Percentiles rank a stretch among this genome's conserved stretches.
Conservation (phyloP, 2,329 filamentous ascomycete genomes). For the Graphilbum ipis-grandicollis region DNA sequence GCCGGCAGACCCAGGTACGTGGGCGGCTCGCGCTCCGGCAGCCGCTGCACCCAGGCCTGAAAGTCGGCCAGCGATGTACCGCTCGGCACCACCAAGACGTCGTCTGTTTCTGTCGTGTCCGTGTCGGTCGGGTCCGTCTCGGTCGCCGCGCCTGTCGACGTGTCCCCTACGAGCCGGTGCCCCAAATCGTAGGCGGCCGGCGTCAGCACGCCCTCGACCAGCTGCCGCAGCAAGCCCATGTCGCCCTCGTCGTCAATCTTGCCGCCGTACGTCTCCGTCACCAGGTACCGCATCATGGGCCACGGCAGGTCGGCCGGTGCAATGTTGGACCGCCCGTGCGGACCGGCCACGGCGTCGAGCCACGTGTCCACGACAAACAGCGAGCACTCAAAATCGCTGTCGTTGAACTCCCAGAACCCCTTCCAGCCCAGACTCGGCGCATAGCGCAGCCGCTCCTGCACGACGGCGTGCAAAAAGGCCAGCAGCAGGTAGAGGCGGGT, state of each 20-base stretch:
- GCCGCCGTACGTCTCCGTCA: slow-evolving; percentile 91
- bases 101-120: too few relatives aligned
- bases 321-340: slow-evolving; percentile 79
- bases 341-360: slow-evolving; percentile 69
- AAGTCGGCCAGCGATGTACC: slow-evolving; percentile 77
- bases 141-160: slow-evolving; percentile 17
- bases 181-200: slow-evolving; percentile 83
- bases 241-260: slow-evolving; percentile 90
- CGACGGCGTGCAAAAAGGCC: slow-evolving; percentile 86
- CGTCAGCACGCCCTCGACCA: slow-evolving; percentile 67
- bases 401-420: slow-evolving; percentile 99
- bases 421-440: slow-evolving; percentile 92
- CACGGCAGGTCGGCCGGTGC: slow-evolving; percentile 88
- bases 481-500: slow-evolving; percentile 77
- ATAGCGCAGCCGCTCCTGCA: slow-evolving; percentile 88
- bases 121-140: slow-evolving; percentile 26
- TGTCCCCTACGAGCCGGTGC: slow-evolving; percentile 68
- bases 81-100: slow-evolving; percentile 58
- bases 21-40: slow-evolving; percentile 90
- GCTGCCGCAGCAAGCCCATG: slow-evolving; percentile 51
- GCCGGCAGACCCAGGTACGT: slow-evolving; percentile 87
- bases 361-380: slow-evolving; percentile 91
- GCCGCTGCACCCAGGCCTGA: slow-evolving; percentile 72
- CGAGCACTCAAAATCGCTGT: slow-evolving; percentile 95
- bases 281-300: slow-evolving; percentile 81